Conservation (phyloP, 2,329 filamentous ascomycete species). For the Neoarthrinium moseri region DNA sequence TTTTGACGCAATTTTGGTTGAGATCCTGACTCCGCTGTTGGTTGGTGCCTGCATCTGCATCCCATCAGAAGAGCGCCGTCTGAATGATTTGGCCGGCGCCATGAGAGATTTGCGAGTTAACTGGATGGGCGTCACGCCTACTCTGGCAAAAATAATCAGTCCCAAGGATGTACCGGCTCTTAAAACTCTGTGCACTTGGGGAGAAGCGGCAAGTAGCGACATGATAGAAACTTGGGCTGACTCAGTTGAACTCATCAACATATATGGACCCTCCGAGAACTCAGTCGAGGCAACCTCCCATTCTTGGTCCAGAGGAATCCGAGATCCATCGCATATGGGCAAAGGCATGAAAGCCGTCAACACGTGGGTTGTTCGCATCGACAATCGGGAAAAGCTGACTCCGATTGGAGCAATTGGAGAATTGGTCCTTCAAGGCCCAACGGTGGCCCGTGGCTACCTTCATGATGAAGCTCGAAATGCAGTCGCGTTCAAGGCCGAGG, state of each 20-base stretch:
- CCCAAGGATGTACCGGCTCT: too few relatives aligned
- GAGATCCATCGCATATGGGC: conserved; percentile 33
- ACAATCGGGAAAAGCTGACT: conserved; percentile 19
- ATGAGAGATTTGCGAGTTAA: conserved; percentile 16
- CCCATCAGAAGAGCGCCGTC: conserved; percentile 32
- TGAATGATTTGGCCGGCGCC: conserved; percentile 30
- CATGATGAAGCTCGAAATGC: conserved; percentile 40
- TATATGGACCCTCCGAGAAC: conserved; percentile 38
- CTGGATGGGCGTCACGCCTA: too few relatives aligned
- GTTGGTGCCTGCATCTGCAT: conserved; percentile 37
- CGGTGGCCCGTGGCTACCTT: conserved; percentile 30
- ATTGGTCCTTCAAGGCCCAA: conserved; percentile 35
- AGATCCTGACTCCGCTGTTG: conserved; percentile 36
- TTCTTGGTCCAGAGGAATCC: conserved; percentile 23
- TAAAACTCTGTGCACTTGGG: too few relatives aligned
- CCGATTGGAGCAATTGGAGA: conserved; percentile 39
- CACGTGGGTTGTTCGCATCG: too few relatives aligned
- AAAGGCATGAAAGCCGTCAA: too few relatives aligned
- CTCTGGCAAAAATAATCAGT: too few relatives aligned
- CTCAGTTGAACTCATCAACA: conserved; percentile 31
- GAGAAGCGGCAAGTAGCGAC: conserved; percentile 18
- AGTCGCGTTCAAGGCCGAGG: conserved; percentile 39
- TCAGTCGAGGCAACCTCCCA: conserved; percentile 29
- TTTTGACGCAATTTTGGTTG: conserved; percentile 35
- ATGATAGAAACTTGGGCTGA: conserved; percentile 33